phyloP scores from a whole-genome alignment of 192 early-diverging fungal species.

The Backusella psychrophila region DNA sequence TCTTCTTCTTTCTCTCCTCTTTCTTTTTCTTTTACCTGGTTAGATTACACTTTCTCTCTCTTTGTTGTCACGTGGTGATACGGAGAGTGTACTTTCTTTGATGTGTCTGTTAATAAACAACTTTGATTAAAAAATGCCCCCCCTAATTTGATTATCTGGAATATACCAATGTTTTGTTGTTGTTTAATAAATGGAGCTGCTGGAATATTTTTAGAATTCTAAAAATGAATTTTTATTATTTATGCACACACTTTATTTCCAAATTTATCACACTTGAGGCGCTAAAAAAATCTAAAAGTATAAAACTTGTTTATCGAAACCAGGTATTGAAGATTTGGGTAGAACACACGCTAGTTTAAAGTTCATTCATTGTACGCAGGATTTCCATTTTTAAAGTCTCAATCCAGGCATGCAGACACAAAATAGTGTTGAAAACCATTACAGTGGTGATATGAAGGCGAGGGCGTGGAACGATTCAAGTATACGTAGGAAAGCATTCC shows the following conservation, averaged over 20 bases:
- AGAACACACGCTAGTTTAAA: no score
- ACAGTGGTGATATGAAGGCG: no score
- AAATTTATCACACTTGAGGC: neutral
- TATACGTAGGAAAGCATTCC: no score
- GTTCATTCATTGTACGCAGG: no score
- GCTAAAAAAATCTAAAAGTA: neutral
- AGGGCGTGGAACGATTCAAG: no score
- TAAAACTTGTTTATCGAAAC: neutral
- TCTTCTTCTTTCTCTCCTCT: neutral
- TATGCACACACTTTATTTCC: neutral
- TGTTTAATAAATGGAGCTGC: neutral
- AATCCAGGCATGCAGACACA: no score
- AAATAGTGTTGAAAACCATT: no score
- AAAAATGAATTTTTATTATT: neutral
- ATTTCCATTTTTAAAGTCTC: no score
- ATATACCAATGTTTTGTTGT: neutral
- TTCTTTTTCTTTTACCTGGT: neutral
- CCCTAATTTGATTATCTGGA: neutral
- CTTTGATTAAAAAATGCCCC: neutral
- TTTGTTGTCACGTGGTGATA: neutral
- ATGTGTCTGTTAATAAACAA: neutral
- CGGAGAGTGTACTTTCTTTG: neutral
- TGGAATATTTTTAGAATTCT: neutral
- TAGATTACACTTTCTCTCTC: neutral
- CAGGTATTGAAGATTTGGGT: neutral